phyloP scores from a whole-genome alignment of 768 basidiomycete genomes.

The Saitozyma sp. region DNA sequence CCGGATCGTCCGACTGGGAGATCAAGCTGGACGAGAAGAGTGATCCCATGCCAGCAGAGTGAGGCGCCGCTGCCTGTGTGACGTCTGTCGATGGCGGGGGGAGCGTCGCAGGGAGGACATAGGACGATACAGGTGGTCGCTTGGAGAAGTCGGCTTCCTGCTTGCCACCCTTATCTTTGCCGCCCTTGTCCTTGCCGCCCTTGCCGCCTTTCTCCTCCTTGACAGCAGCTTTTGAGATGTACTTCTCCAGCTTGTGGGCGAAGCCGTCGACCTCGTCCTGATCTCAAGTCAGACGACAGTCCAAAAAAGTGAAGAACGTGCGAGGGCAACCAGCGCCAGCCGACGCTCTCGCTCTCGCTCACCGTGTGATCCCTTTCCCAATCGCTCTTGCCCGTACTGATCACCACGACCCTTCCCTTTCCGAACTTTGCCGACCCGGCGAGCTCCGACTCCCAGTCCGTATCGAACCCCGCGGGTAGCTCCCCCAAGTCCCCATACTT shows the following conservation, averaged over 20 bases:
- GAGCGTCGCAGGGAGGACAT: slow-evolving; percentile 10
- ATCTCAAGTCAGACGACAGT: background rate
- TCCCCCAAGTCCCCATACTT: slow-evolving; percentile 52
- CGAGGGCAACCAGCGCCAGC: background rate
- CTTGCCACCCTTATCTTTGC: slow-evolving; percentile 7
- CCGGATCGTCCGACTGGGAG: slow-evolving; percentile 65
- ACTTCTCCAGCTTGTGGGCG: slow-evolving; percentile 61
- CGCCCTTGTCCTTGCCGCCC: slow-evolving; percentile 18
- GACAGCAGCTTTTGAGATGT: slow-evolving; percentile 2
- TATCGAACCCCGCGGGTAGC: slow-evolving; percentile 69
- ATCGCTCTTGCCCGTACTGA: slow-evolving; percentile 86
- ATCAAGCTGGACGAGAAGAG: slow-evolving; percentile 78
- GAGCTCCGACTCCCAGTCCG: slow-evolving; percentile 78
- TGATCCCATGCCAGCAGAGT: slow-evolving; percentile 62
- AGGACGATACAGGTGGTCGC: slow-evolving; percentile 2
- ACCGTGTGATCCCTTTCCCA: slow-evolving; percentile 78
- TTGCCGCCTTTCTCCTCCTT: too few relatives aligned
- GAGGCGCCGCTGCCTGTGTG: slow-evolving; percentile 54
- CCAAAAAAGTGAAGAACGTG: background rate
- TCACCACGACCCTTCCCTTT: slow-evolving; percentile 77
- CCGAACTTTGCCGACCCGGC: slow-evolving; percentile 84
- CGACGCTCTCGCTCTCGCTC: slow-evolving; percentile 3
- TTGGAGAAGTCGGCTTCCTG: slow-evolving; percentile 4
- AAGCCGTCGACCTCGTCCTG: slow-evolving; percentile 66
- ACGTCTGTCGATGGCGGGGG: background rate